Evolutionary conservation across 768 basidiomycete species (phyloP), one percentile per base, ranked within the genome.

Genomic region (Mrakia blollopis): DNA sequence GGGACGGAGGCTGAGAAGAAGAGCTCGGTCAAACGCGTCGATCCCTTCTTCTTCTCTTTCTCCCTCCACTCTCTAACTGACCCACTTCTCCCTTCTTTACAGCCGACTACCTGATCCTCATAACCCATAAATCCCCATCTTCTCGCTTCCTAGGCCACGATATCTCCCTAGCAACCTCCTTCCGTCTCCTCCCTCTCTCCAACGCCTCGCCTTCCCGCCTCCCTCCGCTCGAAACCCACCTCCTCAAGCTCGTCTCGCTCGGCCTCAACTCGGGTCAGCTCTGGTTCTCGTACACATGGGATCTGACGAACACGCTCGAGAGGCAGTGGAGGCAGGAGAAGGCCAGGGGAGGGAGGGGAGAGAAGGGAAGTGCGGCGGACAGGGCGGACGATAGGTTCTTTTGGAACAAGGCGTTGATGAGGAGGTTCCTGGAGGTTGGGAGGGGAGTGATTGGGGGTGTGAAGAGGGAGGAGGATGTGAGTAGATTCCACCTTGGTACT

Each of bases 301-400:
- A 98, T 83, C 82, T 99, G 79, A 96, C 97, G 18, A 88, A 91
- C 74, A 87, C 92, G 63, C 84, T 98, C 76, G 94, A 99, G 86
- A 86, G 87, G 52, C 96, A 98, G 82, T 90, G 89, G 87, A 85
- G 86, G 50, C 84, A 86, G 14, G 86, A 67, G 1, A 39, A 52
- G 44, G 78, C 41, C 0, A 60, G 72, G 11, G 72, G 63, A 68
- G 79, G 76, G 28, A 37, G 60, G 18, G 23, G 63, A 9, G 72
- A 41, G 39, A 54, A 70, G 35, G 78, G 75, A n/a, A 50, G 70
- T 16, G 39, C 44, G 32, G 79, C 79, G 10, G 76, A 78, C 72
- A 80, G 95, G 91, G 91, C 90, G 54, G 97, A 99, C 79, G 94
- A 97, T 81, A 88, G 95, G 79, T 99, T 99, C 85, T 98, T 98